Evolutionary conservation across 345 rosid species (phyloP).

Genomic region (Salix dunnii): DNA sequence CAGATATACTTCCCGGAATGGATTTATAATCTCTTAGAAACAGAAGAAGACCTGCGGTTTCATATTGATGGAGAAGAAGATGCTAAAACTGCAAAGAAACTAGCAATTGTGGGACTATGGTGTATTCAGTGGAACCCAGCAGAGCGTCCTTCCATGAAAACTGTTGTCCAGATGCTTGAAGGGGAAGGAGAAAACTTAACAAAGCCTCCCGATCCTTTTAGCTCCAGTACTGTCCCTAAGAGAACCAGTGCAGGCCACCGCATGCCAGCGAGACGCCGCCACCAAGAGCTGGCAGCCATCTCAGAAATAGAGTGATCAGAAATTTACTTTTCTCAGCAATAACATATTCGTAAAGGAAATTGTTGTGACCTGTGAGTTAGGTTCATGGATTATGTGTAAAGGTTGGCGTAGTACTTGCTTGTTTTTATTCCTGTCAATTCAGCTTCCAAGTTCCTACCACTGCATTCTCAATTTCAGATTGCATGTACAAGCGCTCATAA

Average conservation of each 20-base stretch:
- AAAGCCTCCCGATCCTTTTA: constrained; percentile 8
- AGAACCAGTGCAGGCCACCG: background rate
- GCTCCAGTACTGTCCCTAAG: background rate
- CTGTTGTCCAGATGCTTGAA: constrained; percentile 6
- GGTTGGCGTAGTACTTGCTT: too few species aligned
- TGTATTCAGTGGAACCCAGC: constrained; percentile 16
- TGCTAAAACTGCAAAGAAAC: background rate
- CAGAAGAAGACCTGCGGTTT: constrained; percentile 3
- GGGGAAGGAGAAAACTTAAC: constrained; percentile 9
- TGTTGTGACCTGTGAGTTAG: too few species aligned
- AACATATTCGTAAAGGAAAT: background rate
- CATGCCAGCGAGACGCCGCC: background rate
- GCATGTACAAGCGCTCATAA: background rate
- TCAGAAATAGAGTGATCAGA: background rate
- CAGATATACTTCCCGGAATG: constrained; percentile 9
- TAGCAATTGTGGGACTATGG: background rate
- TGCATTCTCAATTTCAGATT: too few species aligned
- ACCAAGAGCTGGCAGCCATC: background rate
- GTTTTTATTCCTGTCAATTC: too few species aligned
- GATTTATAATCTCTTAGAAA: constrained; percentile 8
- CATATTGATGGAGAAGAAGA: constrained; percentile 3
- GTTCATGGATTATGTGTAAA: too few species aligned
- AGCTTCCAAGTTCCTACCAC: too few species aligned
- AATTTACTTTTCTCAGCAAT: background rate
- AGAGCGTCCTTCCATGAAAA: constrained; percentile 8